Conservation (phyloP, 352 stramenopile species). For the Pythium brachiatum region DNA sequence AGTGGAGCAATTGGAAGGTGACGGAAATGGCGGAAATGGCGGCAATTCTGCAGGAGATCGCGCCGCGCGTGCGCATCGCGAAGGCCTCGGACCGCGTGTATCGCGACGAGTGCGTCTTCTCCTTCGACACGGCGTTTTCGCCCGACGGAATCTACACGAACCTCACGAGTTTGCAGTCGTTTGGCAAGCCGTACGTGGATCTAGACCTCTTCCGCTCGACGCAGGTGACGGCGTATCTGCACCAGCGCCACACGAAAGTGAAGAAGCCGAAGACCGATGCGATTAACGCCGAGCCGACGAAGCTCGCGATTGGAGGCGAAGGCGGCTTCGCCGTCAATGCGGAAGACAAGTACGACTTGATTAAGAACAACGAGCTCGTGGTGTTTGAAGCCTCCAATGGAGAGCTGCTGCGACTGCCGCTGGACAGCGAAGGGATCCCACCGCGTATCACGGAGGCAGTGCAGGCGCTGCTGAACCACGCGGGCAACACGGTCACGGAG, state of each 20-base stretch:
- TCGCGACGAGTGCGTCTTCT: constrained; percentile 97
- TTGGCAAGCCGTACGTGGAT: constrained; percentile 66
- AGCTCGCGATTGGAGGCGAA: constrained; percentile 95
- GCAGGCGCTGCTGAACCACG: constrained; percentile 68
- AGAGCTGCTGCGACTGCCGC: constrained; percentile 21
- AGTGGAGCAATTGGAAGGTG: background rate
- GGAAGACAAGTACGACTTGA: constrained; percentile 53
- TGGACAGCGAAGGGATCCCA: constrained; percentile 43
- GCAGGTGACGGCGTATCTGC: constrained; percentile 61
- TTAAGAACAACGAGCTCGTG: constrained; percentile 88
- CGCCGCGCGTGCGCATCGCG: constrained; percentile 45
- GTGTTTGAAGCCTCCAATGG: constrained; percentile 45
- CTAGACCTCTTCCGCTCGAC: constrained; percentile 46
- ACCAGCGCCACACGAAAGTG: constrained; percentile 60
- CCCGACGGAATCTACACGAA: constrained; percentile 88
- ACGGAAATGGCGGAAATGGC: constrained; percentile 3
- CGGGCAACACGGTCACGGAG: constrained; percentile 71
- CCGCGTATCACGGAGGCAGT: constrained; percentile 49
- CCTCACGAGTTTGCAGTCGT: constrained; percentile 92
- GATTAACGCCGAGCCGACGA: constrained; percentile 51
- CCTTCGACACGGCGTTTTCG: constrained; percentile 91
- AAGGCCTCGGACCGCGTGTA: constrained; percentile 82
- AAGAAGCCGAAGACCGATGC: constrained; percentile 7
- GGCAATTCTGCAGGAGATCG: constrained; percentile 26
- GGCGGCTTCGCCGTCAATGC: constrained; percentile 89